These are phyloP conservation scores for Vararia minispora DNA, from an alignment of 768 basidiomycete species.

Conservation along the genomic window DNA sequence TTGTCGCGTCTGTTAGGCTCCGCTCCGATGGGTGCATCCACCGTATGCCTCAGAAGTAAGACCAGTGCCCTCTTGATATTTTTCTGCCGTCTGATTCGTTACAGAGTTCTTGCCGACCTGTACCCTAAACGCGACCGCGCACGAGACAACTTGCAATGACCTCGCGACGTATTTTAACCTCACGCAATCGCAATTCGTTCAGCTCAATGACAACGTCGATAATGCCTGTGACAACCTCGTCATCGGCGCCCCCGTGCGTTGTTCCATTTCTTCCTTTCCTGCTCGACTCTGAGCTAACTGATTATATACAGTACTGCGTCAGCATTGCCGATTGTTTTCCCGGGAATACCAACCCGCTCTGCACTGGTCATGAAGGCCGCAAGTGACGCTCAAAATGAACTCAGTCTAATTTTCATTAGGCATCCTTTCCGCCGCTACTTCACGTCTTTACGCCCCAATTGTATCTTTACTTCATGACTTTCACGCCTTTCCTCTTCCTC, in stretches of 20 bases:
- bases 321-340: not conserved
- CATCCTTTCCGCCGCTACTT: too few species aligned
- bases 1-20: too few species aligned
- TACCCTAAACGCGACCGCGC: constrained; percentile 8
- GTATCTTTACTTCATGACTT: too few species aligned
- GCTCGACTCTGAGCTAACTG: not conserved
- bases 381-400: too few species aligned
- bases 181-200: not conserved
- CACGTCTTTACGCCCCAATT: too few species aligned
- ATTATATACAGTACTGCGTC: not conserved
- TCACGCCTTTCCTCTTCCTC: too few species aligned
- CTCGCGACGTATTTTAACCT: constrained; percentile 1
- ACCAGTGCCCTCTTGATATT: too few species aligned
- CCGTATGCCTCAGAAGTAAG: not conserved
- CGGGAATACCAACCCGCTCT: not conserved
- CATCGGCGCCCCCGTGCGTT: constrained; percentile 2
- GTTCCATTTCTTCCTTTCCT: not conserved
- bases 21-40: not conserved
- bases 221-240: constrained; percentile 2
- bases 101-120: not conserved
- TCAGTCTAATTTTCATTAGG: too few species aligned
- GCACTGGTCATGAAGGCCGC: too few species aligned
- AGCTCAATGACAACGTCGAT: constrained; percentile 6
- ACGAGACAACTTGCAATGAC: not conserved
- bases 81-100: too few species aligned